These are phyloP conservation scores for Aristolochia fimbriata DNA, from an alignment of 164 flowering plant species.

Conservation along the genomic window DNA sequence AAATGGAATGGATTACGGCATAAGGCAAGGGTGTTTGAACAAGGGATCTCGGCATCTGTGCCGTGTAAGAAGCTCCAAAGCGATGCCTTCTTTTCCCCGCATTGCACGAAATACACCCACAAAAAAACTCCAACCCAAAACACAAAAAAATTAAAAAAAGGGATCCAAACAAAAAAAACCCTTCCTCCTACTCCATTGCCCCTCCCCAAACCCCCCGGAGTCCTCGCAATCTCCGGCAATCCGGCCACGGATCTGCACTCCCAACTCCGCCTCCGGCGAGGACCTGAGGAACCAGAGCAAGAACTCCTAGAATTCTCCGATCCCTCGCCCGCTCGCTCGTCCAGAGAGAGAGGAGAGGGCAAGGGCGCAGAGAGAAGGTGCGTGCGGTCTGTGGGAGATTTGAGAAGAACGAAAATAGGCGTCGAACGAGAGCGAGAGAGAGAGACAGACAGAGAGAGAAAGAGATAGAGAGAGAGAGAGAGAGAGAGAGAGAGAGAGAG, in stretches of 20 bases:
- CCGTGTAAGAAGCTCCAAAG: conserved; percentile 70
- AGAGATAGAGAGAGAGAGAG: background rate
- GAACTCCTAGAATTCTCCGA: background rate
- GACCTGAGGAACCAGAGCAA: background rate
- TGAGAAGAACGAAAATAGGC: too few species aligned
- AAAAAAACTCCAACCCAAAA: background rate
- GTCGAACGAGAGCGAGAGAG: background rate
- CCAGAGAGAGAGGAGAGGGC: background rate
- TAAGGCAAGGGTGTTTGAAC: conserved; percentile 40
- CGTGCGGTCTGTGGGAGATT: background rate
- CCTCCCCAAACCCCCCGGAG: background rate
- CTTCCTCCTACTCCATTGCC: background rate
- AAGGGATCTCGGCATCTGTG: conserved; percentile 65
- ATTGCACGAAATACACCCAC: conserved; percentile 47
- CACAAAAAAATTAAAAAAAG: background rate
- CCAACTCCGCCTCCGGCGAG: conserved; percentile 4
- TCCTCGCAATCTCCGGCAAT: background rate
- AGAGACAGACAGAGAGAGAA: too few species aligned
- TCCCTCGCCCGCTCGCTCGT: conserved; percentile 12
- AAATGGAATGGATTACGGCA: conserved; percentile 63
- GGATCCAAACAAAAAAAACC: background rate
- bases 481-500: too few species aligned
- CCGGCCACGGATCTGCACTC: background rate
- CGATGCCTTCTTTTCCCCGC: conserved; percentile 44
- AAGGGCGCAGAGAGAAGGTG: background rate